Evolutionary conservation across 1,284 basidiomycete genomes (phyloP).

Genomic region (Ceratobasidium sp.): DNA sequence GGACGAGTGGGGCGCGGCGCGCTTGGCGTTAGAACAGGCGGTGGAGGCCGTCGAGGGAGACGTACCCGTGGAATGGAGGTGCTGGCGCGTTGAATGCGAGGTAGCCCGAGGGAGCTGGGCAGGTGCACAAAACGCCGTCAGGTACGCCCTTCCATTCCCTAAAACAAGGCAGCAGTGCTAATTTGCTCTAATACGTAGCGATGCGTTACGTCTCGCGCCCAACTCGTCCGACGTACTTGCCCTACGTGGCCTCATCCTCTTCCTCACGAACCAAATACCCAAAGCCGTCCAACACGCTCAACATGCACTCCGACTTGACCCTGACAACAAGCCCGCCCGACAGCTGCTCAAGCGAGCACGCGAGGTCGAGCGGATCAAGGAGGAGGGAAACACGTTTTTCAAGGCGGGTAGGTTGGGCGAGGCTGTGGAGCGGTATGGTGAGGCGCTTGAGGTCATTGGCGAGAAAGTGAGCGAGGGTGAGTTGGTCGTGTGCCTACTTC

Average conservation of each 20-base stretch:
- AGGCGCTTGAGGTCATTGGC: slow-evolving; percentile 64
- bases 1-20: slow-evolving; percentile 74
- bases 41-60: slow-evolving; percentile 69
- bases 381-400: slow-evolving; percentile 84
- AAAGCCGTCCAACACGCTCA: slow-evolving; percentile 78
- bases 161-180: slow-evolving; percentile 44
- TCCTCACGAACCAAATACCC: slow-evolving; percentile 76
- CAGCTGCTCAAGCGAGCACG: slow-evolving; percentile 78
- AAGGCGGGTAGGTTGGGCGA: slow-evolving; percentile 70
- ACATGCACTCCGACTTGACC: slow-evolving; percentile 81
- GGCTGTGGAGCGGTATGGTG: slow-evolving; percentile 74
- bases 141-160: slow-evolving; percentile 60
- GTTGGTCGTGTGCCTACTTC: slow-evolving; percentile 52
- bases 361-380: slow-evolving; percentile 83
- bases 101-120: slow-evolving; percentile 76
- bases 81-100: slow-evolving; percentile 82
- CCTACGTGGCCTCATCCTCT: slow-evolving; percentile 81
- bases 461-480: slow-evolving; percentile 27
- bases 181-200: slow-evolving; percentile 58
- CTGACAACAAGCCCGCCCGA: slow-evolving; percentile 76
- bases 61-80: slow-evolving; percentile 77
- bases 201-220: slow-evolving; percentile 75
- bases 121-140: slow-evolving; percentile 73
- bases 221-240: slow-evolving; percentile 85
- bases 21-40: slow-evolving; percentile 69